Evolutionary conservation across 176 grass and related monocot species (phyloP), one percentile per base, ranked within the genome.

Genomic region (Bolboschoenus planiculmis): DNA sequence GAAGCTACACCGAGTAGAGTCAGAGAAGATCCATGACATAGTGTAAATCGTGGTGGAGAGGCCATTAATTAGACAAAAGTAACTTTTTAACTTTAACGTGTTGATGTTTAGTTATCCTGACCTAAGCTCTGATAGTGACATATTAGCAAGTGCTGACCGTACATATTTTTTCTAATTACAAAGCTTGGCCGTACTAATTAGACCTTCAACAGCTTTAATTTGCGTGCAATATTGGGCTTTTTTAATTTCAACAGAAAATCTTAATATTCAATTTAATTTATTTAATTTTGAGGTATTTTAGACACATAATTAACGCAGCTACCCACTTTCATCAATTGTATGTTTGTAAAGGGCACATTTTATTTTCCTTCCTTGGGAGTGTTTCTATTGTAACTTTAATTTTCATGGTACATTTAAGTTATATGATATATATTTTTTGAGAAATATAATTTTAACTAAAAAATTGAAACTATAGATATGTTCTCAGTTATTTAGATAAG

Each of bases 61-160:
- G 23, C 79, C 79, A 81, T 81, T 62, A 81, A 63, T 62, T 61
- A 29, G 37, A 63, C 39, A 75, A 75, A 81, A 81, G 57, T 47
- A 18, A 14, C 56, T 81, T 81, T 59, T 78, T 6, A 80, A 42
- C 4, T 56, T 80, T 80, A 57, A 26, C 78, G 16, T 79, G 51
- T 80, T 79, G 29, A 44, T 81, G 20, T 81, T 64, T 48, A 61
- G 36, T 81, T 81, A 9, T 27, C 18, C 13, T 81, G 36, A 81
- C 79, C 79, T 64, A 81, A 81, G 78, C 36, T 81, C 27, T 64
- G 79, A 81, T 20, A 18, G 79, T 2, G 56, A 81, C 18, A 64
- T 24, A 59, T 48, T 46, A 81, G 42, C 60, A 81, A 44, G 79
- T 81, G 79, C 37, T 81, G 10, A 1, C 79, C 79, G 79, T 81